Base-by-base conservation (phyloP, 2,329 filamentous ascomycete genomes). In the Pleomassaria siparia region DNA sequence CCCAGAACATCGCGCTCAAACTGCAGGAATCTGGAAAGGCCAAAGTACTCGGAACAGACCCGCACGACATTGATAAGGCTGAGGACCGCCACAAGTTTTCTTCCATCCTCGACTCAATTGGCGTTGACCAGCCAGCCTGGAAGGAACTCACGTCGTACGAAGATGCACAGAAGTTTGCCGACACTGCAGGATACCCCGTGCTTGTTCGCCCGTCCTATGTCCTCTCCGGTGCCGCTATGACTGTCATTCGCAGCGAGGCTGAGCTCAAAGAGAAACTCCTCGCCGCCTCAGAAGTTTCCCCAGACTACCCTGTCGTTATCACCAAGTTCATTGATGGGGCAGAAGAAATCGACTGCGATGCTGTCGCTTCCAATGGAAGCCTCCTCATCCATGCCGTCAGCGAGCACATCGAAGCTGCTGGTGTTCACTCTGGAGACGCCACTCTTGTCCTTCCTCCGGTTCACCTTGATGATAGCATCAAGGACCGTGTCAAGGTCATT, bases 11-110 rank as follows among this genome's bases (percentile, higher is more conserved):
- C 66, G 94, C 94, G 3, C 85, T 97, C 40, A 88, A 89, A 59
- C 83, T 99, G 3, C 92, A 97, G 75, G 90, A 97, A 70, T 86
- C 84, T 43, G 94, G 94, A 44, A 87, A 88, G 49, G 92, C 92
- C 48, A 91, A 91, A 52, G 84, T 99, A 45, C 84, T 99, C 7
- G 94, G 94, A 61, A 99, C 94, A 0, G 83, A 97, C 64, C 94
- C 94, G 29, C 81, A 85, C 65, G 90, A 97, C 66, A 99, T 99
- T 58, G 94, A 99, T 81, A 95, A 91, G 78, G 94, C 94, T 39
- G 94, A 99, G 75, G 91, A 99, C 71, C 85, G 94, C 68, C 91
- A 97, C 73, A 97, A 99, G 74, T 99, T 99, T 79, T 96, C 92
- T 18, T 88, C 91, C 64, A 97, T 97, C 55, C 81, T 99, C 37